Conservation (phyloP, 352 stramenopile species). For the Plasmopara muralis region DNA sequence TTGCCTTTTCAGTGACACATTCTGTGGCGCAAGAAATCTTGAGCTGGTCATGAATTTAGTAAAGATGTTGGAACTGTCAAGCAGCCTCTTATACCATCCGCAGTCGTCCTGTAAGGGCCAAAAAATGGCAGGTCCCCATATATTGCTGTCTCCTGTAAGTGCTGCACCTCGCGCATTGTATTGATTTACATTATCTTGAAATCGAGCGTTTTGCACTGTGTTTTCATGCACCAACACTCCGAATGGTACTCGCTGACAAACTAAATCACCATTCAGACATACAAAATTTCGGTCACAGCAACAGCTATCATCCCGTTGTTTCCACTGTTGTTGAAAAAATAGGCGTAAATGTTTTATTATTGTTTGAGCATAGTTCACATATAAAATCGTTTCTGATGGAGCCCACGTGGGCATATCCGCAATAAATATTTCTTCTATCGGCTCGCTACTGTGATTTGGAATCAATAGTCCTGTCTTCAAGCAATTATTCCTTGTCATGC, state of each 20-base stretch:
- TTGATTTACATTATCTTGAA: conserved; percentile 6
- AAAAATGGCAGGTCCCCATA: conserved; percentile 18
- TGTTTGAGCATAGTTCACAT: conserved; percentile 13
- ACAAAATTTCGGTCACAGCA: conserved; percentile 2
- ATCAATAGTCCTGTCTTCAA: conserved; percentile 27
- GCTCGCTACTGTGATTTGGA: conserved; percentile 15
- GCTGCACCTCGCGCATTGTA: conserved; percentile 16
- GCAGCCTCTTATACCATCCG: conserved; percentile 9
- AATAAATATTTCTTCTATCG: conserved; percentile 34
- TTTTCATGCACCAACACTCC: conserved; percentile 17
- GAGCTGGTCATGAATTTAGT: conserved; percentile 3
- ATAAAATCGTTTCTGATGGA: conserved; percentile 7
- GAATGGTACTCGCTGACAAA: conserved; percentile 14
- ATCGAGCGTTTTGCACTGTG: not conserved
- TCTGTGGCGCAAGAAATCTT: conserved; percentile 2
- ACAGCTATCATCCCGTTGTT: not conserved
- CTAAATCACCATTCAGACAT: conserved; percentile 6
- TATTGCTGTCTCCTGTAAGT: conserved; percentile 1
- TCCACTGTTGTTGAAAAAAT: conserved; percentile 18
- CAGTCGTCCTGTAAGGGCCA: conserved; percentile 14
- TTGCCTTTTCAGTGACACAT: conserved; percentile 2
- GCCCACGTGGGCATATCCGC: conserved; percentile 7
- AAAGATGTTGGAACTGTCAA: conserved; percentile 10
- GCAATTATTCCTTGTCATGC: not conserved
- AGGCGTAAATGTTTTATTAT: conserved; percentile 7